Evolutionary conservation across 2,329 filamentous ascomycete genomes (phyloP).

Genomic region (Diaporthe longicolla): DNA sequence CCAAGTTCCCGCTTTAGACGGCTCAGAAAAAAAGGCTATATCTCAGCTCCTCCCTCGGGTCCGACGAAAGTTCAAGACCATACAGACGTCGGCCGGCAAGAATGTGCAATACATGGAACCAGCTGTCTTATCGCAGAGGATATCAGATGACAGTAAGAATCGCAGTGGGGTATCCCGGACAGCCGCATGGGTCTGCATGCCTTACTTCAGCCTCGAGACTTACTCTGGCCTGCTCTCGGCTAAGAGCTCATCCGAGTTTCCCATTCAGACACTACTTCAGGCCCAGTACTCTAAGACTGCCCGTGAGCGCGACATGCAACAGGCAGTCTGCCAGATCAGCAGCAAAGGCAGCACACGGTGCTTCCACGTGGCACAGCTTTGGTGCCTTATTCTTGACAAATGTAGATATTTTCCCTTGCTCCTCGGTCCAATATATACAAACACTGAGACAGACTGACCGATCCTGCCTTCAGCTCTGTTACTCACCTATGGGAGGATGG

Average conservation of each 20-base stretch:
- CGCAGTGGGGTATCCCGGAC: not conserved
- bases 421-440: too few species aligned
- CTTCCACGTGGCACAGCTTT: conserved; percentile 8
- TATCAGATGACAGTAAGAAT: not conserved
- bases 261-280: conserved; percentile 60
- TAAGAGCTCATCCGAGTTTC: conserved; percentile 49
- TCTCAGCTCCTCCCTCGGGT: conserved; percentile 8
- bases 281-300: conserved; percentile 57
- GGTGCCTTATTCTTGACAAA: not conserved
- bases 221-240: conserved; percentile 1
- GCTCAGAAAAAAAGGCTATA: not conserved
- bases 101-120: conserved; percentile 16
- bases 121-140: not conserved
- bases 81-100: not conserved
- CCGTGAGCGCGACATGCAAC: conserved; percentile 60
- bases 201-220: conserved; percentile 6
- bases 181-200: not conserved
- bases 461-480: not conserved
- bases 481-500: conserved; percentile 1
- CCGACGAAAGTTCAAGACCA: not conserved
- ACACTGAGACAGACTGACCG: not conserved
- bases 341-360: conserved; percentile 43
- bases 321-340: conserved; percentile 58
- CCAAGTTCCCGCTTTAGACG: not conserved
- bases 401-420: not conserved